Evolutionary conservation across 2,329 filamentous ascomycete species (phyloP), one percentile per base, ranked within the genome.

Genomic region (Alternaria gaisen): DNA sequence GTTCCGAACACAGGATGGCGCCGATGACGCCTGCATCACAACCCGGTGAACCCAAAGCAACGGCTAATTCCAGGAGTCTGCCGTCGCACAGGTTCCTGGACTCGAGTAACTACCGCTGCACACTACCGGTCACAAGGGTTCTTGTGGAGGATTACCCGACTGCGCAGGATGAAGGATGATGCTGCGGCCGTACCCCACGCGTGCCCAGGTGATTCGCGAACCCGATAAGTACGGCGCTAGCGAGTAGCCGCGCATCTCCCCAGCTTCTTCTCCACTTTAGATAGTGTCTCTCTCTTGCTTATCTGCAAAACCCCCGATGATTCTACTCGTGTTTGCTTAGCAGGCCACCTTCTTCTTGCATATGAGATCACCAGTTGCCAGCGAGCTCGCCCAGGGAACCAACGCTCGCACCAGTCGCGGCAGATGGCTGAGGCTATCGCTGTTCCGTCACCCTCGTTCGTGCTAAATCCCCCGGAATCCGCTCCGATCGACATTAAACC

Each of bases 401-500:
- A 58, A 51, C 47, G n/a, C 38, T 55, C 60, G 58, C 63, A 54
- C 57, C 61, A 56, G 53, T 41, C 64, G 63, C 59, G 63, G 58
- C 63, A 62, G 58, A 83, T 83, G 81, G 80, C 81, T 63, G 87
- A 88, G 80, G 83, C 82, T 66, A 85, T 88, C 78, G 84, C 82
- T 73, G 87, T 88, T 66, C 86, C 87, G 62, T 86, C 86, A 53
- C 85, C 86, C 56, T 59, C 62, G 24, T 53, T 55, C 43, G 54
- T 63, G 47, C 58, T 65, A 38, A 54, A 34, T 34, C 47, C 63
- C n/a, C 43, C 62, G 50, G 61, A 58, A 8, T 43, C 58, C 24
- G 58, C 52, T 61, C 61, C 62, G 51, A 42, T 47, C 24, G 50
- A 63, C 44, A 53, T 56, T 38, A 60, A 54, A 44, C 40, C 56